Conservation (phyloP, 768 basidiomycete genomes). For the Grammothele lineata region DNA sequence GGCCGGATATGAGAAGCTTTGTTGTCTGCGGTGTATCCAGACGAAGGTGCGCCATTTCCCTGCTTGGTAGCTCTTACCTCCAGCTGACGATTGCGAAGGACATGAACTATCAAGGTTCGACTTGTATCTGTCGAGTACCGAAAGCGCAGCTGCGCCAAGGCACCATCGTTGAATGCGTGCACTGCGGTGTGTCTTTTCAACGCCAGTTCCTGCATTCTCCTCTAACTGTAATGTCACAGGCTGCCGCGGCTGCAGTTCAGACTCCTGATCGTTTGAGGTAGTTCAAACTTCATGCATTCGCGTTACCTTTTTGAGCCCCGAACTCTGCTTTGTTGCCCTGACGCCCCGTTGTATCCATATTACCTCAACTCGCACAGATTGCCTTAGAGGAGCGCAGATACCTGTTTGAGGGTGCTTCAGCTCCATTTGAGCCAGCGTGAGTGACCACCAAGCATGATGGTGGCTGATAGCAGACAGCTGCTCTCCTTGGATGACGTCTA, state of each 20-base stretch:
- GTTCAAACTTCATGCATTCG: no score
- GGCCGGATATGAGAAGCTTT: slow-evolving; percentile 95
- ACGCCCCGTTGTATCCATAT: no score
- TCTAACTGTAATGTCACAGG: slow-evolving; percentile 41
- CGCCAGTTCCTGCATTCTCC: no score
- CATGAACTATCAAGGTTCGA: slow-evolving; percentile 99
- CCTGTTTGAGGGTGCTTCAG: no score
- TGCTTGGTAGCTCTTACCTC: not conserved
- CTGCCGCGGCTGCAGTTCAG: slow-evolving; percentile 88
- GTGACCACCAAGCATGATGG: no score
- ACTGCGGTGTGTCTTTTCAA: slow-evolving; percentile 76
- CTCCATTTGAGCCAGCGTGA: no score
- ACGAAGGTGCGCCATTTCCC: slow-evolving; percentile 55
- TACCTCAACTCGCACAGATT: no score
- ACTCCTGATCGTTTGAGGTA: slow-evolving; percentile 55
- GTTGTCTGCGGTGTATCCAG: slow-evolving; percentile 95
- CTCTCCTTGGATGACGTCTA: no score
- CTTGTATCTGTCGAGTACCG: slow-evolving; percentile 96
- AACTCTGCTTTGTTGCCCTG: no score
- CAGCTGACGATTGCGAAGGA: slow-evolving; percentile 47
- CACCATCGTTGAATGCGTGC: slow-evolving; percentile 92
- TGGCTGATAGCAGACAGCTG: no score
- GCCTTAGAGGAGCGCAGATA: no score
- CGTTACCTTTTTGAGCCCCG: no score
- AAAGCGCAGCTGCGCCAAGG: slow-evolving; percentile 89